Percentiles rank a stretch among this genome's conserved stretches.
phyloP scores from a whole-genome alignment of 2,329 filamentous ascomycete species.

The Orbilia oligospora region DNA sequence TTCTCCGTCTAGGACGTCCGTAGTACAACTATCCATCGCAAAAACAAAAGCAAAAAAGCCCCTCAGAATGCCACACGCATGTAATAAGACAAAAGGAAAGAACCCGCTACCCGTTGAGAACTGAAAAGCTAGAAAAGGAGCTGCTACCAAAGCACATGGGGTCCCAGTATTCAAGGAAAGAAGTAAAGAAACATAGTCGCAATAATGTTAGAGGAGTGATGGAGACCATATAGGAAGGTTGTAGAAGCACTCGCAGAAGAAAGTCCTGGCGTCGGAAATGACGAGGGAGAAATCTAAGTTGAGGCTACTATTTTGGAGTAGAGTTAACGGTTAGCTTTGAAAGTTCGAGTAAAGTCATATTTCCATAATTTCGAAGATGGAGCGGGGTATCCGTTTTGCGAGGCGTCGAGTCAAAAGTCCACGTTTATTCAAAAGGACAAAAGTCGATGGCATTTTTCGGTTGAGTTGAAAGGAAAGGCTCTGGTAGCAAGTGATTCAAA shows the following conservation, averaged over 20 bases:
- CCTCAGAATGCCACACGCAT: slow-evolving; percentile 36
- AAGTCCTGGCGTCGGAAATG: slow-evolving; percentile 4
- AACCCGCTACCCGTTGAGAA: slow-evolving; percentile 48
- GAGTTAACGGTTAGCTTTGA: slow-evolving; percentile 20
- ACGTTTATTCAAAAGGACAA: slow-evolving; percentile 20
- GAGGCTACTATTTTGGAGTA: slow-evolving; percentile 4
- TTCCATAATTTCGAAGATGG: slow-evolving; percentile 18
- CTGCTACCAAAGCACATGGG: slow-evolving; percentile 29
- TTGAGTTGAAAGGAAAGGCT: slow-evolving; percentile 21
- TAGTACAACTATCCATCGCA: slow-evolving; percentile 38
- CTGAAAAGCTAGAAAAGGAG: slow-evolving; percentile 21
- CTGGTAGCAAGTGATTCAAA: slow-evolving; percentile 1
- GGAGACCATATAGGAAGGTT: slow-evolving; percentile 6
- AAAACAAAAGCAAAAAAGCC: slow-evolving; percentile 29
- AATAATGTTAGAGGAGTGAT: slow-evolving; percentile 6
- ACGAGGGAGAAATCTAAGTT: slow-evolving; percentile 6
- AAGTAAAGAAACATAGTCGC: slow-evolving; percentile 2
- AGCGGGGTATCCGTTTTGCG: slow-evolving; percentile 51
- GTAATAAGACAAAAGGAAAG: slow-evolving; percentile 32
- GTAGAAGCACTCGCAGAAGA: slow-evolving; percentile 10
- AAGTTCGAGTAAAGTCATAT: slow-evolving; percentile 11
- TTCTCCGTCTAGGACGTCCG: slow-evolving; percentile 22
- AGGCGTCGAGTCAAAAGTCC: slow-evolving; percentile 32
- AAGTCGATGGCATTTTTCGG: slow-evolving; percentile 11
- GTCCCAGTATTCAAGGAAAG: slow-evolving; percentile 27